Percentiles rank a stretch among this genome's conserved stretches.
phyloP scores from a whole-genome alignment of 306 rosid genomes.

The Neltuma alba region DNA sequence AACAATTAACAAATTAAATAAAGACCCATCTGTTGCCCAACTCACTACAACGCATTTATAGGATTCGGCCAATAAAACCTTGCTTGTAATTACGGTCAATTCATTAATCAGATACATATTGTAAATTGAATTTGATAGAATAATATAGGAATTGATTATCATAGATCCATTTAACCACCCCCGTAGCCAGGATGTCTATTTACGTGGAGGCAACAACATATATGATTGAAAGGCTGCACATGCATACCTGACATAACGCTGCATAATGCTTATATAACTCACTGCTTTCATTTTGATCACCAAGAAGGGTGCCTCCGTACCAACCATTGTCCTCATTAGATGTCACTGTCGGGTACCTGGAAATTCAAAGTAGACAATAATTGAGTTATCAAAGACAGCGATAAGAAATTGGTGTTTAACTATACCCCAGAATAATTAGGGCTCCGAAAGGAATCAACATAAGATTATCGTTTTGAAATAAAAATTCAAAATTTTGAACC shows the following conservation, averaged over 20 bases:
- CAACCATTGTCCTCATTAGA: constrained; percentile 82
- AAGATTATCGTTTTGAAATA: neutral
- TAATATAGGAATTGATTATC: neutral
- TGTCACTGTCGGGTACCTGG: constrained; percentile 78
- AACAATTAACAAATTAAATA: no score
- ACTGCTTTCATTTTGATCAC: constrained; percentile 88
- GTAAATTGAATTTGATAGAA: neutral
- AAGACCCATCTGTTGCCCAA: no score
- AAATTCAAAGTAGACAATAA: constrained; percentile 30
- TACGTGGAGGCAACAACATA: neutral
- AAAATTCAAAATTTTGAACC: neutral
- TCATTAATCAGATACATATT: no score
- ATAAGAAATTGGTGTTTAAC: neutral
- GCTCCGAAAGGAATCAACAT: neutral
- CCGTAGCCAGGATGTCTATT: neutral
- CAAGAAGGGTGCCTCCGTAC: constrained; percentile 89
- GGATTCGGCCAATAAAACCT: no score
- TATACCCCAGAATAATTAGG: neutral
- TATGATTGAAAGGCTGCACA: neutral
- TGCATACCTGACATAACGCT: constrained; percentile 53
- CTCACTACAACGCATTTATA: no score
- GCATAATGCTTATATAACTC: constrained; percentile 92
- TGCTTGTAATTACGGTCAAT: no score
- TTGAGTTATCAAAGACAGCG: constrained; percentile 7
- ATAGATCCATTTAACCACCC: neutral